A percentile compares a stretch with the other conserved stretches of the same genome.
Evolutionary conservation across 306 rosid species (phyloP).

Genomic region (Argentina anserina): DNA sequence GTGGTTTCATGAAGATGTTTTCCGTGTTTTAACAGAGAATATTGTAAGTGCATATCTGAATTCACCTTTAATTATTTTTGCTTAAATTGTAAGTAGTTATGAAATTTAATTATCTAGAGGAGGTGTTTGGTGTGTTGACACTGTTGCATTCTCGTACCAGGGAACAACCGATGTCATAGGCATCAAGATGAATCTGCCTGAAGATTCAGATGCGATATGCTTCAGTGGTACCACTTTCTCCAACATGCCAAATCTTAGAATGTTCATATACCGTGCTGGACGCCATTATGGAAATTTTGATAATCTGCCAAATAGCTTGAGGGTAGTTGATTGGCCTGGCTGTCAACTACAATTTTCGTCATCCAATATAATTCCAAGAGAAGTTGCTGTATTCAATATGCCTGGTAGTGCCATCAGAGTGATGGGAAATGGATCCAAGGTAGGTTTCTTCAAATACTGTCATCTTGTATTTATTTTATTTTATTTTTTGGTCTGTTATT

Average conservation of each 20-base stretch:
- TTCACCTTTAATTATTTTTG: neutral
- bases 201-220: neutral
- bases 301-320: slow-evolving; percentile 3
- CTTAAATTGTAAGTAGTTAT: neutral
- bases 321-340: slow-evolving; percentile 8
- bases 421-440: slow-evolving; percentile 13
- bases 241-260: neutral
- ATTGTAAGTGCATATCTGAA: neutral
- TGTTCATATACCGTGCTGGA: neutral
- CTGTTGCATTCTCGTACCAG: slow-evolving; percentile 21
- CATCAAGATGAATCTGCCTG: neutral
- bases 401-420: neutral
- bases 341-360: slow-evolving; percentile 2
- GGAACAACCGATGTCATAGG: slow-evolving; percentile 21
- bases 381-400: slow-evolving; percentile 4
- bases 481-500: too few relatives aligned
- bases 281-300: neutral
- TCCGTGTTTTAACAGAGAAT: neutral
- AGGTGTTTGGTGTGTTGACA: slow-evolving; percentile 4
- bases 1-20: slow-evolving; percentile 32
- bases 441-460: neutral
- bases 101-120: too few relatives aligned
- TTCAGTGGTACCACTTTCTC: slow-evolving; percentile 16
- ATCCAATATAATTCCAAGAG: neutral
- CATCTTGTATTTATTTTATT: too few relatives aligned